Evolutionary conservation across 352 stramenopile genomes (phyloP), one percentile per base, ranked within the genome.

Genomic region (Vaucheria bursata): DNA sequence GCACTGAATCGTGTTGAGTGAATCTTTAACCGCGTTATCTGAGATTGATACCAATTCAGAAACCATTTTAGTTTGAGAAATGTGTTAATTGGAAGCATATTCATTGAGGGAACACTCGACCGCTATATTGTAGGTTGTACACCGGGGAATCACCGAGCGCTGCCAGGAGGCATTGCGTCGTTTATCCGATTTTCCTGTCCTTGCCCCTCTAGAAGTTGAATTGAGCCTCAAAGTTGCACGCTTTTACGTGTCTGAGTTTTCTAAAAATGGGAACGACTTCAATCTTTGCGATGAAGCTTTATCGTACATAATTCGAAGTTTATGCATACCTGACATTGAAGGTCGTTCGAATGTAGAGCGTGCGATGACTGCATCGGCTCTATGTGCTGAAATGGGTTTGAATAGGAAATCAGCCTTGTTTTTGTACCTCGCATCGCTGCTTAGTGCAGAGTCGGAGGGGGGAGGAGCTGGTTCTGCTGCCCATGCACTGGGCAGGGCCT

Each of bases 371-470:
- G 75, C 75, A 0, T 69, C 75, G 7, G 59, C 78, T 32, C 34
- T 81, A 12, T 81, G 75, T 64, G 75, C 74, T 37, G 34, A 71
- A 53, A 74, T 81, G 75, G 75, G 75, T 33, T 71, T 81, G n/a
- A 36, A 75, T 69, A 32, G 75, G 31, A 80, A 80, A 38, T 69
- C 75, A 32, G 64, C 75, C 36, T 71, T 80, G 8, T 80, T 80
- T 32, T 38, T 71, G 35, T 71, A 80, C 45, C 68, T 80, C 18
- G 49, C 75, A 25, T 67, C 75, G 5, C 53, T 80, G 65, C 75
- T 80, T 25, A 78, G 75, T 59, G 65, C 68, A 25, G 75, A 80
- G 31, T 65, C 70, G 35, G 75, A 80, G 49, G 45, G 45, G 45
- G 45, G 12, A 25, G 72, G 65, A 35, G 74, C 49, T 50, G n/a